These are phyloP conservation scores for Trametopsis cervina DNA, from an alignment of 768 basidiomycete genomes.

Conservation along the genomic window DNA sequence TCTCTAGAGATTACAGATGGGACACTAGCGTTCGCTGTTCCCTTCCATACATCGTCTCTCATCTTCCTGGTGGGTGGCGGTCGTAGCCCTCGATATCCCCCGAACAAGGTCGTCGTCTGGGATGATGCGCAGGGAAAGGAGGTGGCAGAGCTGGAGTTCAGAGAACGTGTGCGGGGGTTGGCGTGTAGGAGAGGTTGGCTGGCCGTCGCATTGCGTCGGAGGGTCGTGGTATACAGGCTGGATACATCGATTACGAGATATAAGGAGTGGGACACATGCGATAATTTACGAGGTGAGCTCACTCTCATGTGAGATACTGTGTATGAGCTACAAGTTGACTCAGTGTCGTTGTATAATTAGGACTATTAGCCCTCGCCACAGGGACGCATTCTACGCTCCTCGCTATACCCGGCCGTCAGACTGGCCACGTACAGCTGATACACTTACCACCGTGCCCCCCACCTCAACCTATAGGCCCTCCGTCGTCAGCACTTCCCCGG, in stretches of 20 bases:
- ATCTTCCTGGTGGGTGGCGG: slow-evolving; percentile 86
- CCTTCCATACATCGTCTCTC: slow-evolving; percentile 75
- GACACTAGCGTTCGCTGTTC: slow-evolving; percentile 69
- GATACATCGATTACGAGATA: slow-evolving; percentile 54
- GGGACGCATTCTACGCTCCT: slow-evolving; percentile 74
- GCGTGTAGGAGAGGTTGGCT: slow-evolving; percentile 81
- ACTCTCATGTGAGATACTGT: too few species aligned
- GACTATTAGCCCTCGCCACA: slow-evolving; percentile 76
- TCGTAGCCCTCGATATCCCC: slow-evolving; percentile 81
- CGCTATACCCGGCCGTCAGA: slow-evolving; percentile 77
- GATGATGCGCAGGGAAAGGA: slow-evolving; percentile 72
- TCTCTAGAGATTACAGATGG: slow-evolving; percentile 67
- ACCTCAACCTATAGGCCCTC: slow-evolving; percentile 50
- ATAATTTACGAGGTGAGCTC: slow-evolving; percentile 70
- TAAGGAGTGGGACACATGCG: slow-evolving; percentile 81
- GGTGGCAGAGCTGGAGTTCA: slow-evolving; percentile 85
- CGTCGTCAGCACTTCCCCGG: slow-evolving; percentile 40
- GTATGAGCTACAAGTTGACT: too few species aligned
- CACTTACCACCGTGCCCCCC: slow-evolving; percentile 76
- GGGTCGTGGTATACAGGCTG: slow-evolving; percentile 75
- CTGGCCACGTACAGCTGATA: slow-evolving; percentile 83
- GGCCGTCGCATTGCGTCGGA: slow-evolving; percentile 68
- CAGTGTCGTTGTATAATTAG: too few species aligned
- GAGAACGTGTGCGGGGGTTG: slow-evolving; percentile 74
- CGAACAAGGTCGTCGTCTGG: slow-evolving; percentile 90